Conservation (phyloP, 2,329 filamentous ascomycete species). For the Aspergillus novoparasiticus region DNA sequence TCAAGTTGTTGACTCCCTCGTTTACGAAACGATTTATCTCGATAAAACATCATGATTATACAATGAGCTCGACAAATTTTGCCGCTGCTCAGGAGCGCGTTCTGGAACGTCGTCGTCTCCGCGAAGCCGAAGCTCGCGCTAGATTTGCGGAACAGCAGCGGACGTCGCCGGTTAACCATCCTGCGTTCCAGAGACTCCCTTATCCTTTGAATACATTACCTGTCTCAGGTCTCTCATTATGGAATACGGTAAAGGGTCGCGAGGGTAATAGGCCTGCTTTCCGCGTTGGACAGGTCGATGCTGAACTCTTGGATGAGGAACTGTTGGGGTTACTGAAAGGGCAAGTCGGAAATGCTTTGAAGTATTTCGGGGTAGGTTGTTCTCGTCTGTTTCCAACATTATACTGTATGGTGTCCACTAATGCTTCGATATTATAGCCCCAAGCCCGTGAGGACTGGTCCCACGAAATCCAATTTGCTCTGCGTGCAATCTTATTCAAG, state of each 20-base stretch:
- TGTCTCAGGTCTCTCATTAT: conserved; percentile 52
- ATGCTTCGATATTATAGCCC: conserved; percentile 33
- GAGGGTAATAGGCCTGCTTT: conserved; percentile 84
- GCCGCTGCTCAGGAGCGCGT: conserved; percentile 87
- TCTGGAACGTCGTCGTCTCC: conserved; percentile 74
- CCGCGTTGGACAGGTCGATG: conserved; percentile 93
- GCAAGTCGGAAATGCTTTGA: conserved; percentile 85
- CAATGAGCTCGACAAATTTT: conserved; percentile 69
- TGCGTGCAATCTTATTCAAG: conserved; percentile 86
- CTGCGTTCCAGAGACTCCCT: conserved; percentile 60
- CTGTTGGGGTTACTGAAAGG: conserved; percentile 80
- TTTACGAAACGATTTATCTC: neutral
- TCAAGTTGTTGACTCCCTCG: neutral
- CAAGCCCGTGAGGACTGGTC: conserved; percentile 84
- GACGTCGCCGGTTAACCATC: conserved; percentile 54
- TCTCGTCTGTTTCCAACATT: neutral
- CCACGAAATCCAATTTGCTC: conserved; percentile 75
- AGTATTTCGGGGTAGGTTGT: conserved; percentile 71
- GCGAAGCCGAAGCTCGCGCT: conserved; percentile 67
- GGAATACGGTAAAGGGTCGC: conserved; percentile 72
- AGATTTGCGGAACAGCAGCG: conserved; percentile 48
- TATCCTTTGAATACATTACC: conserved; percentile 63
- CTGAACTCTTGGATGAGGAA: conserved; percentile 92
- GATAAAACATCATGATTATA: conserved; percentile 36
- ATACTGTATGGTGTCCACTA: conserved; percentile 2